Base-by-base conservation (phyloP, 1,284 basidiomycete species). In the Cryptococcus floricola region DNA sequence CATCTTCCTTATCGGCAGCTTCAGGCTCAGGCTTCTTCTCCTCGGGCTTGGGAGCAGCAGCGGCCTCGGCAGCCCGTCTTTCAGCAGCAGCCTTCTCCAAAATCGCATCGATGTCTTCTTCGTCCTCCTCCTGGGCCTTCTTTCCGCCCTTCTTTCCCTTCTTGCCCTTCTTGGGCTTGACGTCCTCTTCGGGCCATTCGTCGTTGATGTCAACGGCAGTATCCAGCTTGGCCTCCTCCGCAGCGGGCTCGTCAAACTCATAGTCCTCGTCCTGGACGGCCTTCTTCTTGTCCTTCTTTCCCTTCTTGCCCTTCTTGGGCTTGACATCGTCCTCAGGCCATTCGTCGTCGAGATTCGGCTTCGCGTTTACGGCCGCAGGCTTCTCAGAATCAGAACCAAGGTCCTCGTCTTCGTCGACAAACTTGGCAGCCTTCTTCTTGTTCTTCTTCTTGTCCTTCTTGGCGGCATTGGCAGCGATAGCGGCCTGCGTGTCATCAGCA, bases 121-220 rank as follows among this genome's bases (percentile, higher is more conserved):
- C 66, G 25, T 62, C 63, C 13, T 67, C 64, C 38, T 60, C 65
- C 12, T 50, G 54, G 14, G 39, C 48, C 57, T 60, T 65, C 57
- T 64, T 68, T 59, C 66, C 62, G 48, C 57, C 57, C 57, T 72
- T 70, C 65, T 73, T 70, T 48, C 63, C 64, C 60, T 66, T 68
- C 65, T 77, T 75, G 23, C 78, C 82, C 59, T 85, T 70, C 63
- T 77, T 75, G 31, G 74, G 70, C 68, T 76, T 77, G 43, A 74
- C 69, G 55, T 76, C 75, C 48, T 77, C 75, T 61, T 77, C 75
- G 16, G 74, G 74, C 74, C 72, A 76, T 57, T 77, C 75, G 60
- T 76, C 75, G 54, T 77, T 72, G 41, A 70, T 48, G 52, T 69
- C 59, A 25, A 57, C 57, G 10, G 56, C 56, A 14, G 64, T 60